Evolutionary conservation across 2,329 filamentous ascomycete genomes (phyloP).

Genomic region (Fusarium sp.): DNA sequence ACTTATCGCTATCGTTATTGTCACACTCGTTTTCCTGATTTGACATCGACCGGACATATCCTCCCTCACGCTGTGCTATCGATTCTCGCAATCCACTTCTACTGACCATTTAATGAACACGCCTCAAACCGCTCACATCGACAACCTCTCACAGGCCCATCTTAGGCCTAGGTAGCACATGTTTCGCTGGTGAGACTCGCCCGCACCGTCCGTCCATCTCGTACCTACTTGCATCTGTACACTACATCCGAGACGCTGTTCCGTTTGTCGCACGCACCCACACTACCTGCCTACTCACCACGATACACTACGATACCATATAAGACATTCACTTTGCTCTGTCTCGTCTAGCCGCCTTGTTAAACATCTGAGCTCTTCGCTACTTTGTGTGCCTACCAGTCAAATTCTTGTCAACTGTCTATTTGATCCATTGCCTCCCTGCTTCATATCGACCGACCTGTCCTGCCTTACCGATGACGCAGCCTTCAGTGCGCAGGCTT

Average conservation of each 20-base stretch:
- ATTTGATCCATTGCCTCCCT: slow-evolving; percentile 22
- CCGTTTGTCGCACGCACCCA: slow-evolving; percentile 33
- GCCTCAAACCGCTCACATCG: slow-evolving; percentile 9
- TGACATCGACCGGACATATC: slow-evolving; percentile 23
- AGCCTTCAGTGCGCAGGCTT: slow-evolving; percentile 34
- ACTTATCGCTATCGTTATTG: slow-evolving; percentile 23
- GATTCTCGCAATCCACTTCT: slow-evolving; percentile 3
- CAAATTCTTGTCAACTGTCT: slow-evolving; percentile 15
- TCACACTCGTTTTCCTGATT: slow-evolving; percentile 20
- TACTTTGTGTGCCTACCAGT: slow-evolving; percentile 8
- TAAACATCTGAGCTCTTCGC: slow-evolving; percentile 11
- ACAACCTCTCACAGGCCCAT: slow-evolving; percentile 29
- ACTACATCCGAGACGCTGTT: slow-evolving; percentile 35
- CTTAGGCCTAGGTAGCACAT: slow-evolving; percentile 44
- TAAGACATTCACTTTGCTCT: slow-evolving; percentile 3
- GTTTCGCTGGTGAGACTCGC: slow-evolving; percentile 47
- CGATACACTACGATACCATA: slow-evolving; percentile 19
- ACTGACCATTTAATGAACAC: slow-evolving; percentile 40
- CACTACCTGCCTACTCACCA: neutral
- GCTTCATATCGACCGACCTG: slow-evolving; percentile 30
- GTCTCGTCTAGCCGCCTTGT: slow-evolving; percentile 15
- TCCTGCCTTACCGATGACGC: slow-evolving; percentile 42
- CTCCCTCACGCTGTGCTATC: slow-evolving; percentile 19
- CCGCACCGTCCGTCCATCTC: slow-evolving; percentile 37
- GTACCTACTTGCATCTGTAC: slow-evolving; percentile 39